These are phyloP conservation scores for Ceratocystis alfenasii DNA, from an alignment of 2,329 filamentous ascomycete species.

Conservation along the genomic window DNA sequence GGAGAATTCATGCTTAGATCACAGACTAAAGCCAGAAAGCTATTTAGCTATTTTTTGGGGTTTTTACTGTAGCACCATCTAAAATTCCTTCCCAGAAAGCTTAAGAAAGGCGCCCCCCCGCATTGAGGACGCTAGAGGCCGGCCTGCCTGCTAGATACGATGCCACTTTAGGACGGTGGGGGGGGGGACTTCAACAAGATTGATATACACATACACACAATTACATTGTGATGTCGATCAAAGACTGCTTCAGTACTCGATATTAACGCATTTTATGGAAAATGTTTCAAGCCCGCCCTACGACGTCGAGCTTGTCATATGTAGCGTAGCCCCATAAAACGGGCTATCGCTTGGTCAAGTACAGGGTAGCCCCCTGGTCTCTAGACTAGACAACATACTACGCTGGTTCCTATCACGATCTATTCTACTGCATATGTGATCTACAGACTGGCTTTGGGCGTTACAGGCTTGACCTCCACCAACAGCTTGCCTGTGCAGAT, in stretches of 20 bases:
- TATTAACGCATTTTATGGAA: background rate
- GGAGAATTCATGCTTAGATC: background rate
- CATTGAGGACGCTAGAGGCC: too few relatives aligned
- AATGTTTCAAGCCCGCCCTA: background rate
- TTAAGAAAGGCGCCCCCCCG: background rate
- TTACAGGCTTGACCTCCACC: constrained; percentile 38
- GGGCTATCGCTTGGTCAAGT: background rate
- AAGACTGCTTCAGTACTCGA: background rate
- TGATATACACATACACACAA: background rate
- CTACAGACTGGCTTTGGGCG: constrained; percentile 12
- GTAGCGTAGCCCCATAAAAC: background rate
- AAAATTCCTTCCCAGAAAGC: background rate
- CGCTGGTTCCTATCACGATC: too few relatives aligned
- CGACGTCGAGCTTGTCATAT: background rate
- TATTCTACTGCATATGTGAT: background rate
- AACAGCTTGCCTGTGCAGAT: constrained; percentile 31
- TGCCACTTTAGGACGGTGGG: background rate
- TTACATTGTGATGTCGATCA: background rate
- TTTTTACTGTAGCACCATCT: too few relatives aligned
- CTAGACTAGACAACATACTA: too few relatives aligned
- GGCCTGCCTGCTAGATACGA: background rate
- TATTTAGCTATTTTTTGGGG: background rate
- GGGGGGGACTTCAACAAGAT: background rate
- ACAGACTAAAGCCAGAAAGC: background rate
- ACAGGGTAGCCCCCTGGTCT: background rate